These are phyloP conservation scores for Rhodotorula diobovata DNA, from an alignment of 768 basidiomycete genomes.

Conservation along the genomic window DNA sequence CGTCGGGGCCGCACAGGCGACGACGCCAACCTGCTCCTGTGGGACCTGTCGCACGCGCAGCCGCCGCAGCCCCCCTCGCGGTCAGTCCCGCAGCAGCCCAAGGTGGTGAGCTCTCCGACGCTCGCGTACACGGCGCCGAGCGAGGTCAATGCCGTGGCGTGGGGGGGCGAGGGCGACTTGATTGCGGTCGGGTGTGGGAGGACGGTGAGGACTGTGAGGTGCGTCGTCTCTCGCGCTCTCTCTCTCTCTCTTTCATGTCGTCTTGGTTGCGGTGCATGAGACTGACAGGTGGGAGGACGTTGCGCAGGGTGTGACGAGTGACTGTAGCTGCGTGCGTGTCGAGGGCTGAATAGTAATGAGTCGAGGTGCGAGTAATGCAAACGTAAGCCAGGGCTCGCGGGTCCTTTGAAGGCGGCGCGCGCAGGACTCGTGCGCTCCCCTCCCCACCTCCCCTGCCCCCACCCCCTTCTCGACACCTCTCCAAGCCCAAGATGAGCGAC, in stretches of 20 bases:
- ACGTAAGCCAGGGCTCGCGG: no score
- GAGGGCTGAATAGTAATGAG: no score
- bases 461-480: neutral
- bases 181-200: conserved; percentile 77
- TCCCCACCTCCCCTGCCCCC: conserved; percentile 9
- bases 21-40: conserved; percentile 87
- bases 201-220: conserved; percentile 52
- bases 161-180: conserved; percentile 64
- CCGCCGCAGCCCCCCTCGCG: conserved; percentile 49
- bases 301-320: no score
- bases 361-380: no score
- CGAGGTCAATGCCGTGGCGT: conserved; percentile 78
- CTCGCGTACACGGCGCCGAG: conserved; percentile 75
- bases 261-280: no score
- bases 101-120: conserved; percentile 64
- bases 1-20: conserved; percentile 58
- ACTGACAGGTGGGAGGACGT: no score
- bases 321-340: no score
- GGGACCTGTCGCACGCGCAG: conserved; percentile 70
- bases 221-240: neutral
- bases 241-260: neutral
- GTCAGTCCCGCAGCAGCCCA: conserved; percentile 56
- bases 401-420: no score
- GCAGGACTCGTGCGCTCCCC: neutral
- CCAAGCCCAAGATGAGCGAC: neutral